Percentiles rank a stretch among this genome's conserved stretches.
Evolutionary conservation across 495 filamentous ascomycete species (phyloP).

Genomic region (Alectoria sarmentosa): DNA sequence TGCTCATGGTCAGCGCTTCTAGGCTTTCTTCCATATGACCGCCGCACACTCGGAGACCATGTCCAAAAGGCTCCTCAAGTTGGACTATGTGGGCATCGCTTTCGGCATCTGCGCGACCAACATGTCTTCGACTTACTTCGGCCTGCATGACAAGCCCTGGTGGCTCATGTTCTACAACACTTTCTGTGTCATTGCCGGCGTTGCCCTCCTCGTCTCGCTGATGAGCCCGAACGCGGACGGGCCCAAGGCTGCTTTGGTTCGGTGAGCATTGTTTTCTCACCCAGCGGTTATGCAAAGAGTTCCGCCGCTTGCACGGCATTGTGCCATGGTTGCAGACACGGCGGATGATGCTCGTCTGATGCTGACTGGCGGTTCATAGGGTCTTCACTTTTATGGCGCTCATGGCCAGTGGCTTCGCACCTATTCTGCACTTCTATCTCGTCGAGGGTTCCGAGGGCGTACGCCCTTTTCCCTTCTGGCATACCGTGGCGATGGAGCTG

Average conservation of each 20-base stretch:
- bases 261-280: slow-evolving; percentile 39
- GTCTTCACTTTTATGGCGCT: slow-evolving; percentile 38
- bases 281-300: background rate
- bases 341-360: no score
- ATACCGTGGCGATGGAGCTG: background rate
- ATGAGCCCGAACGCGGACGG: background rate
- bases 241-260: background rate
- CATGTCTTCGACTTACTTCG: background rate
- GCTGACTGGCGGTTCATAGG: background rate
- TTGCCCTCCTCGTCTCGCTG: background rate
- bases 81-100: background rate
- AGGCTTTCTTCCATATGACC: background rate
- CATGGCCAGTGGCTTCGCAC: slow-evolving; percentile 69
- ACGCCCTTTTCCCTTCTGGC: slow-evolving; percentile 30
- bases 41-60: background rate
- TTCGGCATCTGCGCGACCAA: background rate
- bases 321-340: background rate
- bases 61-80: background rate
- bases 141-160: background rate
- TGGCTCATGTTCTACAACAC: slow-evolving; percentile 40
- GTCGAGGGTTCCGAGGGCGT: slow-evolving; percentile 41
- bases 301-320: no score
- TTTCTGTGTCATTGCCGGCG: background rate
- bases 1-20: slow-evolving; percentile 44
- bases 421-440: slow-evolving; percentile 67